Evolutionary conservation across 371 early-diverging fungal genomes (phyloP), one percentile per base, ranked within the genome.

Genomic region (Mucor irregularis): DNA sequence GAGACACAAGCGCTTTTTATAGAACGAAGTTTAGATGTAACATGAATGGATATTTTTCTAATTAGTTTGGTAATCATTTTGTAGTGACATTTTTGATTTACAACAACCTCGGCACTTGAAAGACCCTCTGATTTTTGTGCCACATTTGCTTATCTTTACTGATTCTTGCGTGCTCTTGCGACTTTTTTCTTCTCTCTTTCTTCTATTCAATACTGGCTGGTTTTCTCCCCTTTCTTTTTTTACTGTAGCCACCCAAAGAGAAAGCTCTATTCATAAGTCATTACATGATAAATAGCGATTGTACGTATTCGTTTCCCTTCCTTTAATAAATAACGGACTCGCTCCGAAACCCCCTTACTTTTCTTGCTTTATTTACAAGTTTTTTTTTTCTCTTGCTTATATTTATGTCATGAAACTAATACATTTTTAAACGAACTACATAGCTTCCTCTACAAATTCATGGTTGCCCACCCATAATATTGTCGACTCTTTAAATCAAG

Each of bases 401-500:
- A 16, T 39, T 38, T 45, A 19, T 38, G 16, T 14, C 37, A 10
- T 28, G 37, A 37, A 37, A 37, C 33, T n/a, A n/a, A n/a, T n/a
- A 31, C 1, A 31, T 31, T 31, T 8, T 3, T 31, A 43, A 24
- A 25, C 2, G 2, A 21, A 43, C 8, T 21, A 43, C 2, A 5
- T 34, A 62, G 50, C 49, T 26, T 54, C 44, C 42, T 42, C 44
- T 37, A 25, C 49, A 34, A 55, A 22, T 54, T 13, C 49, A 55
- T 49, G 48, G 55, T 29, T 40, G 33, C 8, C 49, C 29, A 16
- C 44, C 46, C 46, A 51, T 45, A 40, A 57, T 47, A 52, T 38
- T 39, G 47, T 74, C 29, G 63, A 62, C 25, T 61, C 71, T 11
- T 53, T 73, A n/a, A 73, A 76, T 40, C 64, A 61, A 50, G 55